Evolutionary conservation across 148 eudicot species (phyloP).

Genomic region (Pouteria glomerata): DNA sequence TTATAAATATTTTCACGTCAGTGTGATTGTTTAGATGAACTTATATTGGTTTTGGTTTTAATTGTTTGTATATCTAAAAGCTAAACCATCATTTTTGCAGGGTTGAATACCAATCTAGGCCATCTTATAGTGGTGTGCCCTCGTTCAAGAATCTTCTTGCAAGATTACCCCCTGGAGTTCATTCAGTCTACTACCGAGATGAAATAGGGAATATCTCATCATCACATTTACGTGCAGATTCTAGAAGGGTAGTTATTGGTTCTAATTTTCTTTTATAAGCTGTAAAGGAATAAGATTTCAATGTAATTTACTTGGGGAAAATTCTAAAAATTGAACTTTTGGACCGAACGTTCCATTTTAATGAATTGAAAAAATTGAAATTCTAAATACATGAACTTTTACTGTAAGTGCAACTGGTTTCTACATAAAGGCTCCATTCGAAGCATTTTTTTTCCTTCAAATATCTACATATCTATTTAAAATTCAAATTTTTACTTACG

Average conservation of each 20-base stretch:
- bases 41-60: background rate
- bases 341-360: too few species aligned
- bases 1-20: too few species aligned
- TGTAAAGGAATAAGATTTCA: background rate
- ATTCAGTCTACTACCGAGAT: constrained; percentile 97
- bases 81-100: constrained; percentile 37
- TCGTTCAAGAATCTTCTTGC: constrained; percentile 89
- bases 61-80: background rate
- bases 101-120: constrained; percentile 85
- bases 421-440: too few species aligned
- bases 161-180: constrained; percentile 85
- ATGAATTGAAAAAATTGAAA: too few species aligned
- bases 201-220: constrained; percentile 91
- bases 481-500: too few species aligned
- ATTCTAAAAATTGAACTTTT: too few species aligned
- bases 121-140: constrained; percentile 56
- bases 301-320: too few species aligned
- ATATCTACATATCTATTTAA: too few species aligned
- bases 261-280: background rate
- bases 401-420: too few species aligned
- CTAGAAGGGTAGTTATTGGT: constrained; percentile 53
- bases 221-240: constrained; percentile 69
- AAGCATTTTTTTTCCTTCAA: too few species aligned
- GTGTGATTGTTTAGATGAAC: background rate
- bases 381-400: too few species aligned